These are phyloP conservation scores for Solanum hybrid DNA, from an alignment of 305 asterid genomes.

Conservation along the genomic window DNA sequence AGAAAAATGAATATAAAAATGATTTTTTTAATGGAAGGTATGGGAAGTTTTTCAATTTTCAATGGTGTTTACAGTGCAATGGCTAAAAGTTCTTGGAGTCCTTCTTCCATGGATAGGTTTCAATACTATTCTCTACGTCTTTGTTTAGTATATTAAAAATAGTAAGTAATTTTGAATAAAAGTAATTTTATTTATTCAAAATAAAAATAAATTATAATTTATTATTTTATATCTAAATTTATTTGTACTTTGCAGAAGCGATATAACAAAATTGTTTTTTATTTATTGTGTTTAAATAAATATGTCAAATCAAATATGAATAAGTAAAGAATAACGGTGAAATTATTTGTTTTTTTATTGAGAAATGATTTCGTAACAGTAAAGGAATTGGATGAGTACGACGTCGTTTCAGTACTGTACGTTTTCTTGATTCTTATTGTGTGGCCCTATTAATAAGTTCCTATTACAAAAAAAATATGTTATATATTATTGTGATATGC, in stretches of 20 bases:
- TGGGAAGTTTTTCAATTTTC: background rate
- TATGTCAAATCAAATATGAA: background rate
- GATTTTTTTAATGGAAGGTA: background rate
- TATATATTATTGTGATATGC: too few relatives aligned
- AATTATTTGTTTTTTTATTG: background rate
- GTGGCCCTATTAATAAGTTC: background rate
- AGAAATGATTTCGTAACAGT: slow-evolving; percentile 12
- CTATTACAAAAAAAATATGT: too few relatives aligned
- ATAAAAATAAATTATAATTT: background rate
- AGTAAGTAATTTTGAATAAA: too few relatives aligned
- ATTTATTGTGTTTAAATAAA: background rate
- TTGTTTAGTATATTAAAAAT: background rate
- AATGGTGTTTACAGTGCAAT: background rate
- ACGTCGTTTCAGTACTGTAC: slow-evolving; percentile 12
- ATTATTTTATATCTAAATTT: too few relatives aligned
- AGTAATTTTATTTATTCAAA: too few relatives aligned
- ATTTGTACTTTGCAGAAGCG: background rate
- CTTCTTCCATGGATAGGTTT: slow-evolving; percentile 17
- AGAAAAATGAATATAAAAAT: background rate
- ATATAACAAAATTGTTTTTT: too few relatives aligned
- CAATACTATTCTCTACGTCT: fast-evolving
- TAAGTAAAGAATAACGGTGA: fast-evolving
- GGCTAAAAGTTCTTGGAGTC: background rate
- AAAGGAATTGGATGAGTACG: slow-evolving; percentile 5
- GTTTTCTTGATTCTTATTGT: background rate